Evolutionary conservation across 176 grass and related monocot species (phyloP).

Genomic region (Eremochloa ophiuroides): DNA sequence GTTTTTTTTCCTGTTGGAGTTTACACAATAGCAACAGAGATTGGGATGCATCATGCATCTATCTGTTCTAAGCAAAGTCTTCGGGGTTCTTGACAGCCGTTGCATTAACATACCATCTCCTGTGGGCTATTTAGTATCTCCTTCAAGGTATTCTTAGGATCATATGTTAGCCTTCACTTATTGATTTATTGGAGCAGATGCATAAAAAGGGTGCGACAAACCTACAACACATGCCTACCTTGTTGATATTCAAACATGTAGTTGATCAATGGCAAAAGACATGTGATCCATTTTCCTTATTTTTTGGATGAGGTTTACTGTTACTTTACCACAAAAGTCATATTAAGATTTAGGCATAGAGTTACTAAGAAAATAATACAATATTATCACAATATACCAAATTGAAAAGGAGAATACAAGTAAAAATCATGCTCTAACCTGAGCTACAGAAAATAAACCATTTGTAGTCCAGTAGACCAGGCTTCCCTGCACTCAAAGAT

Average conservation of each 20-base stretch:
- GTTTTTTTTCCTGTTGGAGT: not conserved
- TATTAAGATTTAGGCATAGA: not conserved
- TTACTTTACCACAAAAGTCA: not conserved
- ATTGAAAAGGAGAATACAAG: constrained; percentile 23
- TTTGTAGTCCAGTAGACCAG: constrained; percentile 93
- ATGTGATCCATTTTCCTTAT: not conserved
- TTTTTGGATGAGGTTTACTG: constrained; percentile 8
- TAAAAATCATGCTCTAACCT: constrained; percentile 41
- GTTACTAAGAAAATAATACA: constrained; percentile 7
- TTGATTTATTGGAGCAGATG: not conserved
- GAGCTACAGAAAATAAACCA: constrained; percentile 66
- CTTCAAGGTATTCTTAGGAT: not conserved
- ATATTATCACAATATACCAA: constrained; percentile 26
- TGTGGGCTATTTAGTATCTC: not conserved
- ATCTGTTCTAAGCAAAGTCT: not conserved
- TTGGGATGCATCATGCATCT: not conserved
- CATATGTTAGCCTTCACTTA: not conserved
- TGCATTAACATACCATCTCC: not conserved
- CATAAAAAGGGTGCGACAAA: not conserved
- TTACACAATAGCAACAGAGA: not conserved
- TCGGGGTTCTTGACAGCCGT: not conserved
- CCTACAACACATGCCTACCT: not conserved
- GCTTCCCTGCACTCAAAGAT: constrained; percentile 60
- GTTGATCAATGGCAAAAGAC: not conserved
- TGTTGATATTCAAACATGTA: not conserved